phyloP scores from a whole-genome alignment of 495 filamentous ascomycete species.

The Trichoderma asperelloides region DNA sequence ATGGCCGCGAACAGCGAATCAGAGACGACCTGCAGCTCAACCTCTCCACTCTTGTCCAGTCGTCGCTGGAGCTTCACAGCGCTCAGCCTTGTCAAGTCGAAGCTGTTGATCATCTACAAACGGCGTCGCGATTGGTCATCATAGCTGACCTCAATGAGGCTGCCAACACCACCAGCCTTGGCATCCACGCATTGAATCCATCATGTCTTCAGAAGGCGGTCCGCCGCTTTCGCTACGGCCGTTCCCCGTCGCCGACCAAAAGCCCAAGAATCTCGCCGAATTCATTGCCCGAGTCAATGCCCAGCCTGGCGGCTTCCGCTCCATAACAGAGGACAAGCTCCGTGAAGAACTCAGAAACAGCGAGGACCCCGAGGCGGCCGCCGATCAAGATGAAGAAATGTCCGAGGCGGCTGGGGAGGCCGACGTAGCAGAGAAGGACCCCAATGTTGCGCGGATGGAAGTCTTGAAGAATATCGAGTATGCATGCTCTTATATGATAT shows the following conservation, averaged over 20 bases:
- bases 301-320: slow-evolving; percentile 65
- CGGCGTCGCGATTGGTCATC: background rate
- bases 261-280: slow-evolving; percentile 53
- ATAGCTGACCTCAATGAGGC: background rate
- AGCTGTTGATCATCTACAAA: background rate
- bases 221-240: slow-evolving; percentile 57
- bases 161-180: background rate
- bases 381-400: slow-evolving; percentile 25
- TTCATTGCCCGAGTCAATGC: slow-evolving; percentile 67
- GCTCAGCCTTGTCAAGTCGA: background rate
- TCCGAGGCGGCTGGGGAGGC: slow-evolving; percentile 10
- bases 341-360: slow-evolving; percentile 45
- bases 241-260: slow-evolving; percentile 42
- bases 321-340: slow-evolving; percentile 53
- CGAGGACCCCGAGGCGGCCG: slow-evolving; percentile 16
- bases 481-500: slow-evolving; percentile 13
- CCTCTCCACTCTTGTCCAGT: background rate
- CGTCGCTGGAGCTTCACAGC: background rate
- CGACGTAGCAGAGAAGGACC: slow-evolving; percentile 26
- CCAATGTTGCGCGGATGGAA: slow-evolving; percentile 39
- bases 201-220: slow-evolving; percentile 3
- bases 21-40: background rate
- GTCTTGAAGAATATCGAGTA: slow-evolving; percentile 44
- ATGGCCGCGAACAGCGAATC: background rate
- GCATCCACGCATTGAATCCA: background rate